These are phyloP conservation scores for Botrytis byssoidea DNA, from an alignment of 2,329 filamentous ascomycete genomes.

Conservation along the genomic window DNA sequence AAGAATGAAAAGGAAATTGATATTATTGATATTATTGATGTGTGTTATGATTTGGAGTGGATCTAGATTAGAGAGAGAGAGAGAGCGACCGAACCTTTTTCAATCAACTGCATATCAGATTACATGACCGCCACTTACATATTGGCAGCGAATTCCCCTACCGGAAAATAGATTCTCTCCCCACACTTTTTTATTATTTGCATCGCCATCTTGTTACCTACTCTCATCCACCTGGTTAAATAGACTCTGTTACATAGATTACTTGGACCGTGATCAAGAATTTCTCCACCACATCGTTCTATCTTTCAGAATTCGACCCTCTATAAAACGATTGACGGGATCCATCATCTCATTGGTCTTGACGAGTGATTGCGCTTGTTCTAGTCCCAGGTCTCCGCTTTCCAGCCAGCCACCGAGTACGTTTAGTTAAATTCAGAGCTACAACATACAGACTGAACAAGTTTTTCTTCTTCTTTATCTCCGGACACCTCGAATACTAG, in stretches of 20 bases:
- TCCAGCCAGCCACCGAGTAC: slow-evolving; percentile 17
- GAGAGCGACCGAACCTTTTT: not conserved
- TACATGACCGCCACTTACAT: slow-evolving; percentile 4
- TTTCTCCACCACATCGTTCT: slow-evolving; percentile 5
- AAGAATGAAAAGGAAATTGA: slow-evolving; percentile 16
- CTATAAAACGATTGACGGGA: not conserved
- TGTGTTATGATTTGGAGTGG: slow-evolving; percentile 9
- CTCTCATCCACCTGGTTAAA: slow-evolving; percentile 1
- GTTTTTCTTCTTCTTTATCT: slow-evolving; percentile 10
- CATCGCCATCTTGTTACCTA: slow-evolving; percentile 2
- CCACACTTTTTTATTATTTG: slow-evolving; percentile 16
- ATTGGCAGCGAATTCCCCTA: slow-evolving; percentile 18
- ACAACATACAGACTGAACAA: slow-evolving; percentile 11
- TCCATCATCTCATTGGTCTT: slow-evolving; percentile 11
- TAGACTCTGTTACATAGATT: slow-evolving; percentile 11
- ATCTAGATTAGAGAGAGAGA: slow-evolving; percentile 5
- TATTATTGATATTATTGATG: slow-evolving; percentile 18
- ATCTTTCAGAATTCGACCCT: not conserved
- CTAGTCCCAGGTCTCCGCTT: slow-evolving; percentile 15
- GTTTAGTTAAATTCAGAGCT: slow-evolving; percentile 4
- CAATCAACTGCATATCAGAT: slow-evolving; percentile 11
- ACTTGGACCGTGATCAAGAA: slow-evolving; percentile 12
- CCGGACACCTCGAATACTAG: not conserved
- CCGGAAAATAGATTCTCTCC: slow-evolving; percentile 17
- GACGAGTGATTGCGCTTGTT: slow-evolving; percentile 3